Evolutionary conservation across 1,284 basidiomycete species (phyloP).

Genomic region (Vanrija humicola): DNA sequence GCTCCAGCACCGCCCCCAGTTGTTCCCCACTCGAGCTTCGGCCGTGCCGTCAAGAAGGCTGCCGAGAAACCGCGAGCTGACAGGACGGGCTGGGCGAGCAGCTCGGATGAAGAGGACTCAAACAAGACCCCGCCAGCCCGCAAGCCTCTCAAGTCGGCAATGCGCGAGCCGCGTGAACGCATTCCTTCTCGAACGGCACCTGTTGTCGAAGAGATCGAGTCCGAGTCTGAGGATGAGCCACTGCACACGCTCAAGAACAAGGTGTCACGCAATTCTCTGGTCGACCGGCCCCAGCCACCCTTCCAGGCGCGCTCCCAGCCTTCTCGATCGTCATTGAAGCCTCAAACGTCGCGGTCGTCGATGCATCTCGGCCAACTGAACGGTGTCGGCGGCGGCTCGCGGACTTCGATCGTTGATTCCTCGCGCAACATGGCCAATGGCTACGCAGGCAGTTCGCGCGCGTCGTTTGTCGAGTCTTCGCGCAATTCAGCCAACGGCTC

Average conservation of each 20-base stretch:
- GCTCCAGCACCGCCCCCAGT: slow-evolving; percentile 6
- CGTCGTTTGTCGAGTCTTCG: too few species aligned
- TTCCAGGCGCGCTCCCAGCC: too few species aligned
- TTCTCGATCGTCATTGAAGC: too few species aligned
- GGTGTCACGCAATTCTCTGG: too few species aligned
- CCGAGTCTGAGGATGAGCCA: slow-evolving; percentile 5
- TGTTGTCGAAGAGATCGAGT: neutral
- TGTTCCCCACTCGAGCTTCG: slow-evolving; percentile 19
- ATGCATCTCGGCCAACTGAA: too few species aligned
- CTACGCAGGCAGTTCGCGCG: too few species aligned
- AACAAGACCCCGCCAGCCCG: slow-evolving; percentile 4
- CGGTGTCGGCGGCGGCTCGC: too few species aligned
- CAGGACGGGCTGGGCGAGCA: slow-evolving; percentile 16
- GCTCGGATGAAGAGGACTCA: slow-evolving; percentile 19
- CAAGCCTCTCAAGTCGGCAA: neutral
- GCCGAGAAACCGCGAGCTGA: slow-evolving; percentile 1
- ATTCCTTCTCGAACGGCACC: neutral
- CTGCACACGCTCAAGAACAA: slow-evolving; percentile 1
- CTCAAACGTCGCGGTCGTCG: too few species aligned
- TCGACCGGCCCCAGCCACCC: too few species aligned
- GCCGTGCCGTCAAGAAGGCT: slow-evolving; percentile 4
- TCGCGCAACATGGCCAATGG: neutral
- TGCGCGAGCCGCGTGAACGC: neutral
- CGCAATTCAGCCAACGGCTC: too few species aligned
- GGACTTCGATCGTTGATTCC: too few species aligned